These are phyloP conservation scores for Coemansia sp. DNA, from an alignment of 371 early-diverging fungal species.

Conservation along the genomic window DNA sequence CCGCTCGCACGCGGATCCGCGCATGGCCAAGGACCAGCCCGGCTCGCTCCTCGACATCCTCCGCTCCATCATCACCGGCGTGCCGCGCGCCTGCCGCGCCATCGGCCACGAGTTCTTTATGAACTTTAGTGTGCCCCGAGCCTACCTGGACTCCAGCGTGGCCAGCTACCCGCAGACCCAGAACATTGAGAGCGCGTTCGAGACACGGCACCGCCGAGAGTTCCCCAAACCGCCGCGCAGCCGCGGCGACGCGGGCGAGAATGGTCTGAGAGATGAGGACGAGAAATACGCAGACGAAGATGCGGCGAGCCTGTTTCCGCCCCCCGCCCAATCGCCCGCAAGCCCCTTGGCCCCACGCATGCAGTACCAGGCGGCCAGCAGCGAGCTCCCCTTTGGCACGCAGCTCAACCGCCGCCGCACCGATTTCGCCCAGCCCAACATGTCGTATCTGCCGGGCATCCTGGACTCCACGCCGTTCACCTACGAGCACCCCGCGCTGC, in stretches of 20 bases:
- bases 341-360: constrained; percentile 10
- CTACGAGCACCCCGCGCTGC: constrained; percentile 67
- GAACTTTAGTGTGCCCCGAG: constrained; percentile 29
- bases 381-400: constrained; percentile 38
- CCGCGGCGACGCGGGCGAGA: background rate
- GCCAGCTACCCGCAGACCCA: constrained; percentile 20
- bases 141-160: constrained; percentile 34
- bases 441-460: constrained; percentile 66
- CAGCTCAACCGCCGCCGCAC: constrained; percentile 53
- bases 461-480: constrained; percentile 69
- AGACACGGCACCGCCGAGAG: background rate
- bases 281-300: background rate
- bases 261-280: background rate
- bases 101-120: constrained; percentile 32
- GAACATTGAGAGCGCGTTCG: constrained; percentile 30
- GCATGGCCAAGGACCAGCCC: constrained; percentile 32
- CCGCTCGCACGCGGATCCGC: constrained; percentile 20
- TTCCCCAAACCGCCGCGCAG: background rate
- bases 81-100: constrained; percentile 14
- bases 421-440: constrained; percentile 67
- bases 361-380: constrained; percentile 32
- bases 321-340: background rate
- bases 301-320: background rate
- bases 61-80: background rate
- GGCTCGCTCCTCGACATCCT: constrained; percentile 36